Base-by-base conservation (phyloP, 768 basidiomycete genomes). In the Macrolepiota fuliginosa region DNA sequence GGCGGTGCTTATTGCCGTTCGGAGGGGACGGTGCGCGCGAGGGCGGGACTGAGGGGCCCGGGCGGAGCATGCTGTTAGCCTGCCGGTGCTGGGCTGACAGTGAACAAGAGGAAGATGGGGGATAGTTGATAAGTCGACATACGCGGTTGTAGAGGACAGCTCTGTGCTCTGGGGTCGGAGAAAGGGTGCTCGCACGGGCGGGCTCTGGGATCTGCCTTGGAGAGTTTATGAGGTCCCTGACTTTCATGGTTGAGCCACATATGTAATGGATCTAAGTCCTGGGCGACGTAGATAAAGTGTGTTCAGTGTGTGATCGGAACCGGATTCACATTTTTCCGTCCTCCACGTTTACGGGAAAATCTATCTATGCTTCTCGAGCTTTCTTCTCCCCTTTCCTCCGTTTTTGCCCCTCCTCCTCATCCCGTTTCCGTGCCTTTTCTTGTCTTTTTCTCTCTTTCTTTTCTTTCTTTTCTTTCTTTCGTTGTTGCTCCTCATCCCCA, bases 401-500 rank as follows among this genome's bases (percentile, higher is more conserved):
- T 27, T 64, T 59, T 37, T 32, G 12, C 24, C 51, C 58, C 60
- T 68, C 55, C 35, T 36, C 15, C 50, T 58, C 17, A 36, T 55
- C 13, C 51, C 63, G 12, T 63, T 62, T 17, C 62, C 65, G 36
- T 63, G 65, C 36, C 65, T 62, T 54, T 32, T 37, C 49, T 7
- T 56, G 13, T 46, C 52, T 62, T 54, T 64, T 66, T 54, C 54
- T 70, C 65, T 69, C 64, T 55, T 69, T 74, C 57, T 73, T 72
- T 13, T 64, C 70, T 61, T 67, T 54, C 36, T 37, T 49, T 12
- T 57, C n/a, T 50, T 59, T 62, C 51, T 64, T 66, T 54, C 58
- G 70, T 65, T 67, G 62, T 60, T 12, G 45, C 42, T 50, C 62
- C 54, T 62, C 61, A 52, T 57, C 62, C 50, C 5, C 62, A 22